phyloP scores from a whole-genome alignment of 345 rosid species.

The Eutrema japonicum region DNA sequence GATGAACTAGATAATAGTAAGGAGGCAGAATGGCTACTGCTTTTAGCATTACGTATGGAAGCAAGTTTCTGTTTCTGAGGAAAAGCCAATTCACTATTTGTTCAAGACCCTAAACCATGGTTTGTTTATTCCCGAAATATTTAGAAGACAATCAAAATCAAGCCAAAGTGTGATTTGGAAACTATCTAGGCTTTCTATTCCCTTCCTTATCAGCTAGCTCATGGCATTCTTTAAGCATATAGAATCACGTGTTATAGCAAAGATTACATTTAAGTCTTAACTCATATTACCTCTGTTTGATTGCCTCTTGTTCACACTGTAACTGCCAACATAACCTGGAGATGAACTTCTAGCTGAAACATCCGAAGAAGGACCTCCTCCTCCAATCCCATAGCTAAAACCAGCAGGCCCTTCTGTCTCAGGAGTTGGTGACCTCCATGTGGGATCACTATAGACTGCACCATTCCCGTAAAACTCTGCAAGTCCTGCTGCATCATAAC shows the following conservation, averaged over 20 bases:
- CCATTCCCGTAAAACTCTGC: slow-evolving; percentile 65
- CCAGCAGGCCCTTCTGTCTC: slow-evolving; percentile 70
- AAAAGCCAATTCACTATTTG: slow-evolving; percentile 5
- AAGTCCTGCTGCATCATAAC: slow-evolving; percentile 62
- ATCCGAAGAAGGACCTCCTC: slow-evolving; percentile 67
- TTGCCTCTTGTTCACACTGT: slow-evolving; percentile 76
- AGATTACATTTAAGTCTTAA: not conserved
- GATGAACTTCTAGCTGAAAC: slow-evolving; percentile 62
- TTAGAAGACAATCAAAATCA: slow-evolving; percentile 20
- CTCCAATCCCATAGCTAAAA: slow-evolving; percentile 69
- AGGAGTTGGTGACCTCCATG: slow-evolving; percentile 75
- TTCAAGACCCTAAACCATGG: slow-evolving; percentile 15
- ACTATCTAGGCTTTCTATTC: slow-evolving; percentile 29
- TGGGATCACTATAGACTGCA: slow-evolving; percentile 74
- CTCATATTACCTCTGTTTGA: slow-evolving; percentile 84
- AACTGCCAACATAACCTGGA: slow-evolving; percentile 76
- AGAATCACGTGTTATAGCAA: slow-evolving; percentile 28
- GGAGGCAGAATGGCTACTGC: slow-evolving; percentile 8
- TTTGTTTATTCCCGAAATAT: not conserved
- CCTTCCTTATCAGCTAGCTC: slow-evolving; percentile 1
- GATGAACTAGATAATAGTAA: slow-evolving; percentile 16
- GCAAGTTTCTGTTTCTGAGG: not conserved
- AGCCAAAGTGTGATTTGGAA: slow-evolving; percentile 21
- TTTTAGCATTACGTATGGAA: slow-evolving; percentile 6
- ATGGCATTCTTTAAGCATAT: slow-evolving; percentile 28